Percentiles rank a stretch among this genome's conserved stretches.
phyloP scores from a whole-genome alignment of 192 early-diverging fungal genomes.

The Coemansia sp. region DNA sequence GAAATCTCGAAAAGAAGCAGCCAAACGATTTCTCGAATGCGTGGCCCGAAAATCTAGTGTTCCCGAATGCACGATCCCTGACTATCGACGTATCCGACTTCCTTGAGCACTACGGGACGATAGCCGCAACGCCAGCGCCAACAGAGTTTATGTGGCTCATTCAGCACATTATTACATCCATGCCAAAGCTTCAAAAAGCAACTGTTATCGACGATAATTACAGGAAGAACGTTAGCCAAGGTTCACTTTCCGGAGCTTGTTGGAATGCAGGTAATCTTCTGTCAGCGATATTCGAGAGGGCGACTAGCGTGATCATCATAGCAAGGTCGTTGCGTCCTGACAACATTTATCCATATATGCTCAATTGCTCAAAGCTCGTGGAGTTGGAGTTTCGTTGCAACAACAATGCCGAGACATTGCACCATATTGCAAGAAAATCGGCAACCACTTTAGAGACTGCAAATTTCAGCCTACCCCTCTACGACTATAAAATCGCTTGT shows the following conservation, averaged over 20 bases:
- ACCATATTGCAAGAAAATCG: neutral
- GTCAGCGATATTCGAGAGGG: neutral
- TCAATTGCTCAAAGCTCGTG: neutral
- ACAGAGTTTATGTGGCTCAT: neutral
- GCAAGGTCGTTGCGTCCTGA: neutral
- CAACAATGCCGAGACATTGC: neutral
- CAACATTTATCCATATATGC: neutral
- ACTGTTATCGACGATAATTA: neutral
- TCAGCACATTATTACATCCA: neutral
- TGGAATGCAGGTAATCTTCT: neutral
- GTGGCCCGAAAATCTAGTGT: neutral
- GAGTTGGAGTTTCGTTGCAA: neutral
- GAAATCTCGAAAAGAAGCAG: neutral
- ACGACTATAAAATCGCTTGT: neutral
- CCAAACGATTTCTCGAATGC: neutral
- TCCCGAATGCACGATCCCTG: neutral
- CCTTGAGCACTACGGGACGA: neutral
- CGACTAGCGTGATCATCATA: neutral
- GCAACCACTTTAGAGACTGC: neutral
- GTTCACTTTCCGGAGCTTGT: neutral
- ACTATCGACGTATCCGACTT: neutral
- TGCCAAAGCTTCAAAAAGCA: neutral
- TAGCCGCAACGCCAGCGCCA: neutral
- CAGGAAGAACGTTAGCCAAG: neutral
- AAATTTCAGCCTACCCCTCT: neutral